Evolutionary conservation across 2,329 filamentous ascomycete genomes (phyloP).

Genomic region (Arthroderma sp.): DNA sequence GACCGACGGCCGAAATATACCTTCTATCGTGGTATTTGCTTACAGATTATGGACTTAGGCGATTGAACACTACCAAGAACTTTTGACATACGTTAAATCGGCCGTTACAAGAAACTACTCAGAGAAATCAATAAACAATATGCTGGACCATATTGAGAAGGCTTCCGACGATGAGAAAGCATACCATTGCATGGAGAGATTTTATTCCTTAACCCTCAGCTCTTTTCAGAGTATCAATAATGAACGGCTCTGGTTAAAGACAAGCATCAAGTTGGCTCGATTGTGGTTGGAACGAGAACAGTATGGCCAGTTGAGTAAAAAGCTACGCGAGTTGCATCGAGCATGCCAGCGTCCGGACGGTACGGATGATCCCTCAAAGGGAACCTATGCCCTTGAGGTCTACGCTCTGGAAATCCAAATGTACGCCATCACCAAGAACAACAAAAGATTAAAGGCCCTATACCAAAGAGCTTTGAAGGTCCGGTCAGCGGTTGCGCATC

Average conservation of each 20-base stretch:
- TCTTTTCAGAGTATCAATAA: slow-evolving; percentile 98
- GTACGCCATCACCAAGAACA: slow-evolving; percentile 93
- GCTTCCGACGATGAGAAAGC: slow-evolving; percentile 60
- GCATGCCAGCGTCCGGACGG: slow-evolving; percentile 82
- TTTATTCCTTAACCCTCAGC: slow-evolving; percentile 84
- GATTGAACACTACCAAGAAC: slow-evolving; percentile 81
- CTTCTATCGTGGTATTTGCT: too few relatives aligned
- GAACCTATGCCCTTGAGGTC: slow-evolving; percentile 88
- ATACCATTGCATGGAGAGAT: slow-evolving; percentile 76
- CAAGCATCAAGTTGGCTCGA: slow-evolving; percentile 90
- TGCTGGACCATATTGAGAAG: slow-evolving; percentile 96
- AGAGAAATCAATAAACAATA: slow-evolving; percentile 98
- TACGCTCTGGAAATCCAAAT: slow-evolving; percentile 98
- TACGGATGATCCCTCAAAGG: slow-evolving; percentile 72
- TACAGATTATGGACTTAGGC: slow-evolving; percentile 42
- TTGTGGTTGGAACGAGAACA: slow-evolving; percentile 85
- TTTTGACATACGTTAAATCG: slow-evolving; percentile 93
- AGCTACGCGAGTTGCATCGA: slow-evolving; percentile 75
- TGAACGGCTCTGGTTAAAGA: slow-evolving; percentile 93
- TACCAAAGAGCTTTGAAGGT: slow-evolving; percentile 88
- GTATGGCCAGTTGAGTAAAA: slow-evolving; percentile 65
- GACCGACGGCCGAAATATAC: too few relatives aligned
- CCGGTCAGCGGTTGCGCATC: slow-evolving; percentile 92
- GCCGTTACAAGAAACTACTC: slow-evolving; percentile 97
- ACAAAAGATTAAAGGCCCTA: slow-evolving; percentile 85